These are phyloP conservation scores for Niebla homalea DNA, from an alignment of 495 filamentous ascomycete species.

Conservation along the genomic window DNA sequence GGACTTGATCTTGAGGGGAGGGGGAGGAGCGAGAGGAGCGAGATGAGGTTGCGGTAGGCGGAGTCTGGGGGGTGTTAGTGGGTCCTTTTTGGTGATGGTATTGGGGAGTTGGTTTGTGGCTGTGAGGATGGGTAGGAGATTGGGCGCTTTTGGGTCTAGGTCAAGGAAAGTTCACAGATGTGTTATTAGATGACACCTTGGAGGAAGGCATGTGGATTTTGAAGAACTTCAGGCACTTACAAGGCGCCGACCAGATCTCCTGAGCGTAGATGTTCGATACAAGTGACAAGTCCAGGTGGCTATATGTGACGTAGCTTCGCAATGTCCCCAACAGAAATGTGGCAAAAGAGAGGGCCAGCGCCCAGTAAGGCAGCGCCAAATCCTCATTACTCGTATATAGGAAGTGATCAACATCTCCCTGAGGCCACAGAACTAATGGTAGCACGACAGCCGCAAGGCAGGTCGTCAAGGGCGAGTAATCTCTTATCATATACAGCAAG, in stretches of 20 bases:
- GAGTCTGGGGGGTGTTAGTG: constrained; percentile 3
- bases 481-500: neutral
- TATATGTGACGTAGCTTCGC: neutral
- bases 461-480: constrained; percentile 4
- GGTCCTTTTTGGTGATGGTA: no score
- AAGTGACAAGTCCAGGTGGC: constrained; percentile 2
- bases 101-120: no score
- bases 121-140: neutral
- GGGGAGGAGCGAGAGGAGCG: constrained; percentile 7
- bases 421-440: neutral
- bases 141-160: no score
- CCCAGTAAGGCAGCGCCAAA: no score
- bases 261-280: constrained; percentile 3
- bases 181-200: no score
- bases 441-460: neutral
- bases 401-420: neutral
- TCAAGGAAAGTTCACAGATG: no score
- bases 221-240: no score
- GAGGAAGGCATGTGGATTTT: no score
- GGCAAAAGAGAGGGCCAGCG: neutral
- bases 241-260: constrained; percentile 6
- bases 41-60: constrained; percentile 4
- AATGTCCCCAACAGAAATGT: neutral
- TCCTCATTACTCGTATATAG: neutral
- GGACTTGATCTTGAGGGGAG: neutral